Evolutionary conservation across 345 rosid genomes (phyloP).

Genomic region (Erysimum cheiranthoides): DNA sequence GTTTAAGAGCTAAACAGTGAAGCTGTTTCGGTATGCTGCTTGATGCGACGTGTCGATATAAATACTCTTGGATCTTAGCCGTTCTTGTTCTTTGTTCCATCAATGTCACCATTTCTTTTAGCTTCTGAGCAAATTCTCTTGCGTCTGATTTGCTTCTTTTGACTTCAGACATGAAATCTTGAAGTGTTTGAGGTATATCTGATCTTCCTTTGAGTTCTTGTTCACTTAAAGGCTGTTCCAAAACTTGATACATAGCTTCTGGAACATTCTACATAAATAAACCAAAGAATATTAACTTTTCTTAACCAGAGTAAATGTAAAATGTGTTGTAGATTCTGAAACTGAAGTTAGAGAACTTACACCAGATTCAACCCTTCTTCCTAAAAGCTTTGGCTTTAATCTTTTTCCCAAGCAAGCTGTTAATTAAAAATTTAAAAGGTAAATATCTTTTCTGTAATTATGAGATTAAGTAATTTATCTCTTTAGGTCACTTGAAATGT

Average conservation of each 20-base stretch:
- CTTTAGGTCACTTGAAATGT: background rate
- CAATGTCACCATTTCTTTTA: constrained; percentile 83
- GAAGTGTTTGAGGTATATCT: constrained; percentile 78
- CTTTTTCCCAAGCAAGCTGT: constrained; percentile 94
- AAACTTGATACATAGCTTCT: constrained; percentile 74
- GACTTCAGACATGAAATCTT: constrained; percentile 76
- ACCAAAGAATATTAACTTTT: constrained; percentile 1
- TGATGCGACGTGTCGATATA: constrained; percentile 92
- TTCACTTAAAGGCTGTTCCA: constrained; percentile 63
- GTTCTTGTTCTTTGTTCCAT: constrained; percentile 92
- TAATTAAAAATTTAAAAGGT: constrained; percentile 22
- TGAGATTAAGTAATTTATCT: background rate
- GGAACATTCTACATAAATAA: constrained; percentile 62
- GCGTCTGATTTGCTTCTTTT: constrained; percentile 70
- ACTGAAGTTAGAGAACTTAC: constrained; percentile 53
- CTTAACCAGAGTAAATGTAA: background rate
- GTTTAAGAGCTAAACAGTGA: constrained; percentile 78
- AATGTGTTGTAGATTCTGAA: constrained; percentile 1
- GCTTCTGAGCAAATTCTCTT: constrained; percentile 80
- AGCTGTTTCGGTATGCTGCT: constrained; percentile 97
- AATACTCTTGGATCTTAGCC: constrained; percentile 90
- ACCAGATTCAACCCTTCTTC: constrained; percentile 66
- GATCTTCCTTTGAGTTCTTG: constrained; percentile 77
- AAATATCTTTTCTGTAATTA: background rate
- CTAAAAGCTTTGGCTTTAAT: constrained; percentile 73